Evolutionary conservation across 2,329 filamentous ascomycete genomes (phyloP).

Genomic region (Phyllosticta citriasiana): DNA sequence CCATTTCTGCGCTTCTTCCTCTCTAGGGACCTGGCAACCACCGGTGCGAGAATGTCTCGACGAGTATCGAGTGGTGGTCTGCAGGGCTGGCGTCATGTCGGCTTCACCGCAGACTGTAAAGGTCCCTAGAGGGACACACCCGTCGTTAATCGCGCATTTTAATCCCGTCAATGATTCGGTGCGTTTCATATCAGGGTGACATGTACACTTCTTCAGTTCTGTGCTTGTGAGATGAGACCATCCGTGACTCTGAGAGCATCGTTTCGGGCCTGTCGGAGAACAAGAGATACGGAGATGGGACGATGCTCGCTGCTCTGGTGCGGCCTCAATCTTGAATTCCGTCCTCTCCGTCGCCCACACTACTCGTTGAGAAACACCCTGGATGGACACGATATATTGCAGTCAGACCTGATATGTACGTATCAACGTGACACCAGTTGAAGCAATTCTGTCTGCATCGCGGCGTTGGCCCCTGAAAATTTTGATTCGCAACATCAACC

Average conservation of each 20-base stretch:
- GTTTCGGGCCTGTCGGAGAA: neutral
- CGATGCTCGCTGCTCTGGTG: neutral
- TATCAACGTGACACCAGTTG: neutral
- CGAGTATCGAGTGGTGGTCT: slow-evolving; percentile 6
- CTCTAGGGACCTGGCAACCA: slow-evolving; percentile 31
- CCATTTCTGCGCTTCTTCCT: neutral
- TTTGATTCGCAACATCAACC: neutral
- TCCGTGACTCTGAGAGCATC: neutral
- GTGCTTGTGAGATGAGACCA: neutral
- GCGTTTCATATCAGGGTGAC: slow-evolving; percentile 47
- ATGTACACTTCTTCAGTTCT: slow-evolving; percentile 18
- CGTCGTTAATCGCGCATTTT: slow-evolving; percentile 45
- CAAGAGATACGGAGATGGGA: neutral
- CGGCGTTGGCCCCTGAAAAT: neutral
- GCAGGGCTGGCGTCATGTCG: slow-evolving; percentile 30
- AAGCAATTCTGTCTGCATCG: neutral
- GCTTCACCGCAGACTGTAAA: slow-evolving; percentile 21
- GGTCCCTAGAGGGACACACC: slow-evolving; percentile 38
- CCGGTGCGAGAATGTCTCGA: slow-evolving; percentile 12
- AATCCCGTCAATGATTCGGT: slow-evolving; percentile 30
- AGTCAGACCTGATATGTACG: neutral
- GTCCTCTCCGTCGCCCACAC: no score
- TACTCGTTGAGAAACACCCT: neutral
- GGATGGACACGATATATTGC: neutral
- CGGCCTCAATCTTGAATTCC: neutral